phyloP scores from a whole-genome alignment of 257 asterid genomes.

The Cordia subcordata region DNA sequence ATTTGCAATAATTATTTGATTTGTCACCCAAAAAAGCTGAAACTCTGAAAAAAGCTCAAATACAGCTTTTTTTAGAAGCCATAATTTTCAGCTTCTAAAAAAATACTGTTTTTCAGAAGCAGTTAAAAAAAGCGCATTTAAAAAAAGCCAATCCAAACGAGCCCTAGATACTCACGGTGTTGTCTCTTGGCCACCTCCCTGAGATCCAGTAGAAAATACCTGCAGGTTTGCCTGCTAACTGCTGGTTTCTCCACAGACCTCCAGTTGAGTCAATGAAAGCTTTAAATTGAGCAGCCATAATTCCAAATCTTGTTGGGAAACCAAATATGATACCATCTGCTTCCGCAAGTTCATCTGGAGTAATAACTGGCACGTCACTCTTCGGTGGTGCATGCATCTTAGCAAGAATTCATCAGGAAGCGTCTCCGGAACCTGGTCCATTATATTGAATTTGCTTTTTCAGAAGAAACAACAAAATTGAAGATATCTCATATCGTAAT shows the following conservation, averaged over 20 bases:
- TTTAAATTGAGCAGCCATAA: constrained; percentile 67
- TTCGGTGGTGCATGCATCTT: constrained; percentile 59
- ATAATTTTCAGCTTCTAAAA: too few relatives aligned
- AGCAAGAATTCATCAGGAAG: constrained; percentile 46
- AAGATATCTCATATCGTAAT: not conserved
- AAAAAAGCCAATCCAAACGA: too few relatives aligned
- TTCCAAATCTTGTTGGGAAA: constrained; percentile 65
- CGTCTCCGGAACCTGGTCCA: constrained; percentile 49
- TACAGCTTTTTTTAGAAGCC: too few relatives aligned
- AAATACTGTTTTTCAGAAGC: too few relatives aligned
- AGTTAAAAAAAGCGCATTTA: too few relatives aligned
- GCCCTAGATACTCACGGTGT: constrained; percentile 52
- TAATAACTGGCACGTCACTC: constrained; percentile 44
- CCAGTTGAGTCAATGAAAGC: constrained; percentile 60
- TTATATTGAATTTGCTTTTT: too few relatives aligned
- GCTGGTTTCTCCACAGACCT: constrained; percentile 47
- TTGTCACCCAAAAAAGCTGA: too few relatives aligned
- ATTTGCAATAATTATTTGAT: too few relatives aligned
- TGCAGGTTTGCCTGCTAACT: constrained; percentile 57
- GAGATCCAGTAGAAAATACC: constrained; percentile 58
- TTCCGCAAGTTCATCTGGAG: constrained; percentile 39
- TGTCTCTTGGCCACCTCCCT: constrained; percentile 72
- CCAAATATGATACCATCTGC: constrained; percentile 58
- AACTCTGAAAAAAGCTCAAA: too few relatives aligned
- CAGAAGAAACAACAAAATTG: not conserved